Evolutionary conservation across 2,329 filamentous ascomycete species (phyloP), one percentile per base, ranked within the genome.

Genomic region (Fusarium tuaranense): DNA sequence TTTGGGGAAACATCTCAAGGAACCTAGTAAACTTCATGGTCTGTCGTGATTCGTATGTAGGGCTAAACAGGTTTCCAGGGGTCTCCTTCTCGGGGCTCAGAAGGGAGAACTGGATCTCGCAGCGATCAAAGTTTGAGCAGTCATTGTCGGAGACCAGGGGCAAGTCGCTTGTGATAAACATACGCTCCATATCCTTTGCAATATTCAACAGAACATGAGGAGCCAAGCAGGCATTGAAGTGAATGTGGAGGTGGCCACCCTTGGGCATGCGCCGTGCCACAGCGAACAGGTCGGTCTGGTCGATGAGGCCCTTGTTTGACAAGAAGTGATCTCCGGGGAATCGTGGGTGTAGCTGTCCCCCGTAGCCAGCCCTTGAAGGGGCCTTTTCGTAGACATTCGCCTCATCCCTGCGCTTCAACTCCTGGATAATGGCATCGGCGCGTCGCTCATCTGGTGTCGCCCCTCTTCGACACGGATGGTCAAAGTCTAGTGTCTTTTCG

Each of bases 201-300:
- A 85, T 85, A 27, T 84, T 82, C 14, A 95, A 84, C 22, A 95
- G 84, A 7, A 91, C 86, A 2, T 85, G 80, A 12, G 92, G 92
- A 16, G 86, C 84, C 6, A 95, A 84, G 70, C 92, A 93, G n/a
- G 93, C 88, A 80, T 95, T 95, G 85, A 94, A 95, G 81, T 95
- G 93, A 27, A 94, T 88, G 80, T 95, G 93, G 27, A 95, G 84
- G 79, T 95, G 91, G 1, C 88, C 88, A 3, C 92, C 93, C 81
- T 95, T 95, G 48, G 93, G 93, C 85, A 93, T 88, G 67, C 81
- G 79, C 36, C 83, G 84, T 7, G 91, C 88, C 30, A 92, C 86
- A 32, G 84, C 75, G 75, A 91, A 90, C 16, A 95, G 78, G 51
- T 84, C 81, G 10, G 92, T 93, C 57, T 86, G 63, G 41, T 87